Evolutionary conservation across 805 yeast species (phyloP), one percentile per base, ranked within the genome.

Genomic region (Monosporozyma aquatica): DNA sequence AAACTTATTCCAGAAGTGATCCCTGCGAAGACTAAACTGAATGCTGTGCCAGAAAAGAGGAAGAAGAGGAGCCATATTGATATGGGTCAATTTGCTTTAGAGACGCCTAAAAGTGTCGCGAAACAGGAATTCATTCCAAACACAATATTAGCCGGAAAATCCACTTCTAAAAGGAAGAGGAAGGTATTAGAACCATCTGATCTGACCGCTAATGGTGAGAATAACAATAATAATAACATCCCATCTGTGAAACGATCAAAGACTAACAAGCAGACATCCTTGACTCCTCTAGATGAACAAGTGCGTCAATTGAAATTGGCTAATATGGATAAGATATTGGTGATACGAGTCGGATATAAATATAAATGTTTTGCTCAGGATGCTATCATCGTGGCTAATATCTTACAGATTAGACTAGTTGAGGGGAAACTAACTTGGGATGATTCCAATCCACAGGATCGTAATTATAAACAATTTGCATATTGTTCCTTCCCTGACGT

Each of bases 261-360:
- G n/a, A n/a, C n/a, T n/a, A n/a, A n/a, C n/a, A n/a, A n/a, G n/a
- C n/a, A n/a, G n/a, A n/a, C n/a, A n/a, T n/a, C n/a, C n/a, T 61
- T 80, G 37, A 83, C 95, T 0, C 96, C 97, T 0, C 61, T 89
- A 28, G 97, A 87, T 50, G 74, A 72, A 47, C 97, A 89, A 60
- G 78, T 79, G 46, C 65, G 78, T 23, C 80, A 78, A 3, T 64
- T 92, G 40, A 87, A 87, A 54, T 50, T 61, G 5, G 53, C 61
- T 2, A 65, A 90, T 55, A 55, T 55, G 40, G 95, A 86, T 50
- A 84, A 84, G 41, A 51, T 92, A 1, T 65, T 92, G 7, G 79
- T 92, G 0, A 71, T 90, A 21, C 92, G 92, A 58, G 94, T 85
- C 3, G 98, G 98, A 0, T 92, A 90, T 65, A 87, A 87, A 60